Percentiles rank a stretch among this genome's conserved stretches.
Evolutionary conservation across 257 asterid genomes (phyloP).

Genomic region (Petunia axillaris): DNA sequence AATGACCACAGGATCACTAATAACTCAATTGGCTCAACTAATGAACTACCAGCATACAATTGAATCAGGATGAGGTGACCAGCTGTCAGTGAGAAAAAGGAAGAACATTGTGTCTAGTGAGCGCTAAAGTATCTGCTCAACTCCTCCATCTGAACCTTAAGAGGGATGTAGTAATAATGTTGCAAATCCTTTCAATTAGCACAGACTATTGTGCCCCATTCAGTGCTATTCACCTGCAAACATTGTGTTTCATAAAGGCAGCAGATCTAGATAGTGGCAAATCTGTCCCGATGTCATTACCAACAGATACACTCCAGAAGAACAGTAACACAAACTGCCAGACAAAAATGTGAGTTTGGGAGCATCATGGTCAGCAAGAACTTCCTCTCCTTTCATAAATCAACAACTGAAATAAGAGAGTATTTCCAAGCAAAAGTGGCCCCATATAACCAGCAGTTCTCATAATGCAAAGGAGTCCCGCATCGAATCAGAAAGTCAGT

Average conservation of each 20-base stretch:
- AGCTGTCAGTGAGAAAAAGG: constrained; percentile 20
- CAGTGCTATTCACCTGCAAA: constrained; percentile 13
- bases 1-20: constrained; percentile 5
- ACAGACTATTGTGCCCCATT: constrained; percentile 17
- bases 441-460: constrained; percentile 20
- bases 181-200: neutral
- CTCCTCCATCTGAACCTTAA: neutral
- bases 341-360: constrained; percentile 12
- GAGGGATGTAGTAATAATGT: constrained; percentile 8
- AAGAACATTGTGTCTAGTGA: constrained; percentile 1
- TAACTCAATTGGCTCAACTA: constrained; percentile 19
- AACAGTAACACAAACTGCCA: constrained; percentile 1
- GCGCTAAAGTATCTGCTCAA: constrained; percentile 20
- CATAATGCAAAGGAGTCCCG: constrained; percentile 11
- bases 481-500: constrained; percentile 14
- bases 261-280: constrained; percentile 2
- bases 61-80: constrained; percentile 12
- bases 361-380: constrained; percentile 20
- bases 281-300: neutral
- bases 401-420: neutral
- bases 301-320: neutral
- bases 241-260: neutral
- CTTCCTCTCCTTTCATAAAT: constrained; percentile 12
- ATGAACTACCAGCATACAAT: constrained; percentile 10
- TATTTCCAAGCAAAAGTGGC: constrained; percentile 4